Evolutionary conservation across 306 rosid genomes (phyloP), one percentile per base, ranked within the genome.

Genomic region (Chamaecrista fasciculata): DNA sequence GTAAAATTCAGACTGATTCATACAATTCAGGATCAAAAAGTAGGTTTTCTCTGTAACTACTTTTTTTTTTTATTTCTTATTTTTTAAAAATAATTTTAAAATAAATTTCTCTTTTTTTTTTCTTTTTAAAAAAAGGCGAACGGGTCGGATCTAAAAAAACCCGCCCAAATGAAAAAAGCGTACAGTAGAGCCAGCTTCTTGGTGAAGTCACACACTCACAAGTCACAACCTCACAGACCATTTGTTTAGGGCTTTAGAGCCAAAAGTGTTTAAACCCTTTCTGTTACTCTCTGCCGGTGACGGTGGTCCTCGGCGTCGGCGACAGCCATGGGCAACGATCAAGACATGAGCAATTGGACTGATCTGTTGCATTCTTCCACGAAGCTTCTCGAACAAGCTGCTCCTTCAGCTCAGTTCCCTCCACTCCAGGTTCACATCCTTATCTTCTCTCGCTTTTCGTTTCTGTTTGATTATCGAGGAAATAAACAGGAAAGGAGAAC

Each of bases 331-430:
- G 88, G 91, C 79, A 81, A 57, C 79, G 96, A 87, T 1, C 84
- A 83, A 58, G 91, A 88, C 68, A 64, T 83, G 72, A 76, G 95
- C 36, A 44, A 67, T 69, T 94, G 97, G 97, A 84, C 86, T 26
- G 92, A 94, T 84, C 91, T 94, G 23, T 89, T 94, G 18, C 97
- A 94, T 69, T 94, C 97, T 39, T 94, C 99, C 42, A 80, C 96
- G 0, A 88, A 94, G 95, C 99, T 94, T 80, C 99, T 94, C 50
- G 95, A 94, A 61, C 99, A 94, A 89, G 97, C 96, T 11, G 96
- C 89, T 62, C 97, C 97, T 36, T 88, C 99, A 23, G 96, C 97
- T 71, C 96, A 94, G 86, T 94, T 94, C 73, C 98, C 99, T 72
- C 95, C 97, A 9, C 96, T 94, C 46, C 96, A 94, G 98, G 99